Evolutionary conservation across 2,329 filamentous ascomycete genomes (phyloP).

Genomic region (Colletotrichum magnum): DNA sequence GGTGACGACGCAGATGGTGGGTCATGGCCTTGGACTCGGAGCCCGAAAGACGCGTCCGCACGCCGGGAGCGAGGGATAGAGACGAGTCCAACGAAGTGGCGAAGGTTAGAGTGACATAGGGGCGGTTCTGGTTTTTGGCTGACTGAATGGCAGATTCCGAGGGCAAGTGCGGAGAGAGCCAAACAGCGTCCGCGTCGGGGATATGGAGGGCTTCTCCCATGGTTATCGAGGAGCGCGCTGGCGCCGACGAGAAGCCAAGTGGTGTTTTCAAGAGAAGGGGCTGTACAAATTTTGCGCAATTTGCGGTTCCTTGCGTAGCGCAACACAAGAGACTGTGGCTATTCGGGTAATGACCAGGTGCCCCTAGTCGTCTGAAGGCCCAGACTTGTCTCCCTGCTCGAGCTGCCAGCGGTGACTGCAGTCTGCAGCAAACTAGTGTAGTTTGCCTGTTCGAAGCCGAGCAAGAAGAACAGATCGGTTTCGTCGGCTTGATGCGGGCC

Average conservation of each 20-base stretch:
- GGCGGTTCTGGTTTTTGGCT: slow-evolving; percentile 43
- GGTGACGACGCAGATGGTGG: slow-evolving; percentile 85
- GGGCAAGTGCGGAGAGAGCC: slow-evolving; percentile 49
- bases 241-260: slow-evolving; percentile 10
- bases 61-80: slow-evolving; percentile 81
- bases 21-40: slow-evolving; percentile 91
- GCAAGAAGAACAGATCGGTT: neutral
- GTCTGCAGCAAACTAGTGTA: neutral
- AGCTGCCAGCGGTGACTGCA: slow-evolving; percentile 15
- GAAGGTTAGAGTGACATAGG: slow-evolving; percentile 86
- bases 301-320: slow-evolving; percentile 25
- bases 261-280: neutral
- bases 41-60: slow-evolving; percentile 88
- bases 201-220: slow-evolving; percentile 46
- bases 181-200: slow-evolving; percentile 45
- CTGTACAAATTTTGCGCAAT: slow-evolving; percentile 18
- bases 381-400: slow-evolving; percentile 20
- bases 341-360: slow-evolving; percentile 29
- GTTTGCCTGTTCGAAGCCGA: slow-evolving; percentile 15
- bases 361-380: slow-evolving; percentile 32
- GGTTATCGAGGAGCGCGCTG: slow-evolving; percentile 15
- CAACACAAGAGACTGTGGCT: slow-evolving; percentile 28
- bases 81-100: slow-evolving; percentile 90
- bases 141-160: slow-evolving; percentile 27
- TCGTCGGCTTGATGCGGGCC: neutral